phyloP scores from a whole-genome alignment of 2,329 filamentous ascomycete species.

The Didymella sp. region DNA sequence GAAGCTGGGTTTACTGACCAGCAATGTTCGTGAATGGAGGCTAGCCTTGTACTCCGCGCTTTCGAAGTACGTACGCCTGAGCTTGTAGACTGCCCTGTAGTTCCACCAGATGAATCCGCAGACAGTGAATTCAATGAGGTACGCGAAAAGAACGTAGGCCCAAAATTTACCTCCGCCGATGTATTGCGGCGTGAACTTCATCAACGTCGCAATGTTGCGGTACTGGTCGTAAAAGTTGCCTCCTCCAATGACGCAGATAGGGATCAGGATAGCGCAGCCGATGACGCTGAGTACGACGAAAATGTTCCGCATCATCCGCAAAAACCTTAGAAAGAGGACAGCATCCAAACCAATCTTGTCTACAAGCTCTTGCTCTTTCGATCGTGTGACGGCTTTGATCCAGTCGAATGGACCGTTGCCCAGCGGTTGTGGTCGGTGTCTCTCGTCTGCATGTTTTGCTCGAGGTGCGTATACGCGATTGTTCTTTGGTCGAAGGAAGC shows the following conservation, averaged over 20 bases:
- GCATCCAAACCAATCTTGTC: conserved; percentile 88
- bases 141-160: conserved; percentile 65
- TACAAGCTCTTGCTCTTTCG: conserved; percentile 79
- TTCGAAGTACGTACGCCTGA: conserved; percentile 81
- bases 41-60: conserved; percentile 86
- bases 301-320: conserved; percentile 88
- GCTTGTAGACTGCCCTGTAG: conserved; percentile 72
- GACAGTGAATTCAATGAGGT: conserved; percentile 73
- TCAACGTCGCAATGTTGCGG: conserved; percentile 42
- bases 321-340: conserved; percentile 84
- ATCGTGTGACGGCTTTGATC: conserved; percentile 77
- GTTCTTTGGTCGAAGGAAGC: conserved; percentile 86
- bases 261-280: conserved; percentile 79
- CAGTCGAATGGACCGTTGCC: conserved; percentile 88
- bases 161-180: conserved; percentile 61
- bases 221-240: conserved; percentile 43
- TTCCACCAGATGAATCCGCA: conserved; percentile 88
- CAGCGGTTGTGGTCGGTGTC: conserved; percentile 83
- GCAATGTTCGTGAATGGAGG: conserved; percentile 73
- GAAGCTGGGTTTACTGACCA: conserved; percentile 48
- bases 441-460: conserved; percentile 88
- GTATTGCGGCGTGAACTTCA: conserved; percentile 65
- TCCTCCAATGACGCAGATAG: conserved; percentile 68
- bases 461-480: conserved; percentile 92
- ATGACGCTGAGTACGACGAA: conserved; percentile 77